Evolutionary conservation across 1,139 yeast species (phyloP).

Genomic region (Taphrina betulina): DNA sequence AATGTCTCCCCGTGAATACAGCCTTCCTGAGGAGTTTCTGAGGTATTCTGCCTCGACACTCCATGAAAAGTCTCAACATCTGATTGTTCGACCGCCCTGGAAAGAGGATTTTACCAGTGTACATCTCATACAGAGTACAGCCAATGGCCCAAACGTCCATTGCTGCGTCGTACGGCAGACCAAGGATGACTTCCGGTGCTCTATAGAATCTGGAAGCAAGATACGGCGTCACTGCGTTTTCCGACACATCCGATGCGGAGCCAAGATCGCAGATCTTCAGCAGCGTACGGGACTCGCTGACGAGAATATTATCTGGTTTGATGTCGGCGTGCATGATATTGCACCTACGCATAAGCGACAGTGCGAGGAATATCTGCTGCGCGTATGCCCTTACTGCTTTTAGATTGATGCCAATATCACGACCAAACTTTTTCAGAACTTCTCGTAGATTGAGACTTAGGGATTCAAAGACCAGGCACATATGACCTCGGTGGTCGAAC

Average conservation of each 20-base stretch:
- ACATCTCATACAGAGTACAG: conserved; percentile 79
- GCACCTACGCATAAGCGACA: conserved; percentile 71
- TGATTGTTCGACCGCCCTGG: conserved; percentile 60
- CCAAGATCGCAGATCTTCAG: conserved; percentile 89
- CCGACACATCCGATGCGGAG: conserved; percentile 72
- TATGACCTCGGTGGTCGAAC: conserved; percentile 81
- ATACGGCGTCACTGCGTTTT: conserved; percentile 78
- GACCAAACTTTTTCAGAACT: conserved; percentile 72
- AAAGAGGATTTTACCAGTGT: conserved; percentile 78
- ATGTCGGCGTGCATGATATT: conserved; percentile 82
- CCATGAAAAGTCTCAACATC: conserved; percentile 45
- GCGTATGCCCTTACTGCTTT: conserved; percentile 79
- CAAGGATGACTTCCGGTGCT: conserved; percentile 87
- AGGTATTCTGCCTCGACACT: conserved; percentile 43
- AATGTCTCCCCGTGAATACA: conserved; percentile 41
- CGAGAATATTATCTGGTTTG: conserved; percentile 80
- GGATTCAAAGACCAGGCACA: conserved; percentile 81
- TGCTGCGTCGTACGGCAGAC: conserved; percentile 83
- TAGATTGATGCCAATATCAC: conserved; percentile 62
- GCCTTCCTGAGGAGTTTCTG: conserved; percentile 44
- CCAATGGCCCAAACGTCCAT: conserved; percentile 92
- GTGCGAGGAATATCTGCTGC: conserved; percentile 73
- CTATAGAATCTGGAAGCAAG: conserved; percentile 85
- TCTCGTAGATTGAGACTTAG: conserved; percentile 73
- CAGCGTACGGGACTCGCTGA: conserved; percentile 77